Base-by-base conservation (phyloP, 208 protist species). In the Angomonas ambiguus region DNA sequence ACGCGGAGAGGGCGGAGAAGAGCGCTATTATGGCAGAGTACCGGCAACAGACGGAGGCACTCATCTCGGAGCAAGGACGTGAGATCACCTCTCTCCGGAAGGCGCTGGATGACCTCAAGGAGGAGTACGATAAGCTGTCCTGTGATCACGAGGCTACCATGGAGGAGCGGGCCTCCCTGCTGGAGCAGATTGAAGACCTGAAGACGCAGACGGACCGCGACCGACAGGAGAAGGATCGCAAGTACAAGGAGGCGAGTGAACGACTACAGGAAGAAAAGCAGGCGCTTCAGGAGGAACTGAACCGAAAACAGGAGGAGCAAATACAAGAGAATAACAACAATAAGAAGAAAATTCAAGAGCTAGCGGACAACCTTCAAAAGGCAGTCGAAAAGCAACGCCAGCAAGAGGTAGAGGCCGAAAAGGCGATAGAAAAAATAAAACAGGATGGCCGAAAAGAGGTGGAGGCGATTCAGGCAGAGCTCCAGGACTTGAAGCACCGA, bases 1-100 rank as follows among this genome's bases (percentile, higher is more conserved):
- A 92, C n/a, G 67, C 76, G 28, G 89, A 95, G 73, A 84, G 89
- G 10, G 78, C 81, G 60, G 89, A 95, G 66, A 92, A 95, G 71
- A 81, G 80, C 62, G 80, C 80, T 48, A 92, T 95, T 32, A 93
- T 92, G 89, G 84, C 80, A 4, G 86, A 91, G 64, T 95, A 95
- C 70, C 76, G 89, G n/a, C 77, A 87, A 53, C 83, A 95, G 71
- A 95, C 89, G 11, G 86, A 95, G 74, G 67, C 80, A 38, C 80
- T 95, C 51, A 93, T 95, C 55, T 77, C 80, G 16, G 86, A 95
- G 70, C 86, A 95, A 59, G 89, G 86, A 10, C 74, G 80, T 28
- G 86, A 95, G 72, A 92, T 95, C 56, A 93, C 89, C 1, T 57
- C 60, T 8, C 76, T 93, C 64, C 83, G 85, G n/a, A 55, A 41